Conservation (phyloP, 306 rosid genomes). For the Prunus davidiana region DNA sequence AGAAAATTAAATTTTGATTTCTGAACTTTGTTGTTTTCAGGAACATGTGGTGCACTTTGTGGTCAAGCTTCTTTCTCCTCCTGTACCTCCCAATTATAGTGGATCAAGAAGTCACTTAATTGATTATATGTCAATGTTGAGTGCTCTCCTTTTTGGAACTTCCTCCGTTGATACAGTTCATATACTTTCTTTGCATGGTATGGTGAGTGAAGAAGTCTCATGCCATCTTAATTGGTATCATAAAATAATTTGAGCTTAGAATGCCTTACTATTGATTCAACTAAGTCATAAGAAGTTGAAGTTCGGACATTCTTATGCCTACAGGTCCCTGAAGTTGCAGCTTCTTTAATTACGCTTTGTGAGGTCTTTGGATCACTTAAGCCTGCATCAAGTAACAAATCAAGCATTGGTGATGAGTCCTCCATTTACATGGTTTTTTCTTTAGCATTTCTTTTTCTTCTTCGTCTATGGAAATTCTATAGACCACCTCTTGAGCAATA, state of each 20-base stretch:
- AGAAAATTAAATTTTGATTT: neutral
- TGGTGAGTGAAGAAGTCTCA: slow-evolving; percentile 41
- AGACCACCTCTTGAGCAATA: slow-evolving; percentile 65
- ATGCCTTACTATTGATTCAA: neutral
- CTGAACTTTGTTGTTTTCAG: slow-evolving; percentile 35
- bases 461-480: slow-evolving; percentile 75
- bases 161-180: slow-evolving; percentile 64
- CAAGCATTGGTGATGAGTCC: slow-evolving; percentile 44
- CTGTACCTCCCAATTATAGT: slow-evolving; percentile 40
- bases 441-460: slow-evolving; percentile 66
- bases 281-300: neutral
- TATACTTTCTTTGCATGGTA: slow-evolving; percentile 70
- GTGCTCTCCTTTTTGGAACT: slow-evolving; percentile 58
- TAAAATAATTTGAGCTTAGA: neutral
- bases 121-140: slow-evolving; percentile 54
- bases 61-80: slow-evolving; percentile 67
- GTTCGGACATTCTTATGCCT: slow-evolving; percentile 23
- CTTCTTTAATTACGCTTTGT: slow-evolving; percentile 64
- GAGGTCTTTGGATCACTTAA: slow-evolving; percentile 72
- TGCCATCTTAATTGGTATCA: neutral
- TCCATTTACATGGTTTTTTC: slow-evolving; percentile 66
- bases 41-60: slow-evolving; percentile 69
- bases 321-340: slow-evolving; percentile 72
- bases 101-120: slow-evolving; percentile 53
- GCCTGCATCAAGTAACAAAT: slow-evolving; percentile 39